These are phyloP conservation scores for Usnea hakonensis DNA, from an alignment of 495 filamentous ascomycete genomes.

Conservation along the genomic window DNA sequence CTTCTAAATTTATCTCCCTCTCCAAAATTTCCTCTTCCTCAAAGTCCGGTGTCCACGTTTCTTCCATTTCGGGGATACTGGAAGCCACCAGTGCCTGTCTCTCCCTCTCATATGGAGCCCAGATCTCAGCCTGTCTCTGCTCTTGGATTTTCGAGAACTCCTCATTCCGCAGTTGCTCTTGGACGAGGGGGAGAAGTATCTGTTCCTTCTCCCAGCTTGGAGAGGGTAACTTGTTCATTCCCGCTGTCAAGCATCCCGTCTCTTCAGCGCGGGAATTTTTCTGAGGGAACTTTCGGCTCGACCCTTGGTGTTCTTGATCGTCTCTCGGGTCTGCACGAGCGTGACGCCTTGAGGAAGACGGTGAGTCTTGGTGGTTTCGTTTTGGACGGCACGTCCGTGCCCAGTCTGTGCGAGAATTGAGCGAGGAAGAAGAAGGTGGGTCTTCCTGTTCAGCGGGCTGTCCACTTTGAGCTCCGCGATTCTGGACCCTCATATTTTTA, in stretches of 20 bases:
- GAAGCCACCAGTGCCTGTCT: not conserved
- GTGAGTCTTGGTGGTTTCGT: not conserved
- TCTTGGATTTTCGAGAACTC: not conserved
- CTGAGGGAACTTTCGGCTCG: not conserved
- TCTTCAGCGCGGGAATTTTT: not conserved
- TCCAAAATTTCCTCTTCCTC: not conserved
- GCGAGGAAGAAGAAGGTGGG: not conserved
- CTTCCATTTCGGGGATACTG: not conserved
- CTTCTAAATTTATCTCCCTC: not conserved
- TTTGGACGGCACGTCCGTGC: not conserved
- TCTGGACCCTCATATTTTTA: not conserved
- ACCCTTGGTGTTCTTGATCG: not conserved
- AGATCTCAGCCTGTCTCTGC: not conserved
- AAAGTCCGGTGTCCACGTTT: not conserved
- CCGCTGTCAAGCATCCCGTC: not conserved
- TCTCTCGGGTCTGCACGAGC: not conserved
- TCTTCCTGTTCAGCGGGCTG: not conserved
- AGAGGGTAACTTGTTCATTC: not conserved
- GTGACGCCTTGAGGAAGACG: not conserved
- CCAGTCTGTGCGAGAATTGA: not conserved
- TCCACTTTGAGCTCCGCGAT: not conserved
- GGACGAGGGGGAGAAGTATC: not conserved
- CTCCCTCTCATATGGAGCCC: not conserved
- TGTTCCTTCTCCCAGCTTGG: not conserved
- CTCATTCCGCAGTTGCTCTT: not conserved